Evolutionary conservation across 108 stramenopile species (phyloP).

Genomic region (Tribonema minus): DNA sequence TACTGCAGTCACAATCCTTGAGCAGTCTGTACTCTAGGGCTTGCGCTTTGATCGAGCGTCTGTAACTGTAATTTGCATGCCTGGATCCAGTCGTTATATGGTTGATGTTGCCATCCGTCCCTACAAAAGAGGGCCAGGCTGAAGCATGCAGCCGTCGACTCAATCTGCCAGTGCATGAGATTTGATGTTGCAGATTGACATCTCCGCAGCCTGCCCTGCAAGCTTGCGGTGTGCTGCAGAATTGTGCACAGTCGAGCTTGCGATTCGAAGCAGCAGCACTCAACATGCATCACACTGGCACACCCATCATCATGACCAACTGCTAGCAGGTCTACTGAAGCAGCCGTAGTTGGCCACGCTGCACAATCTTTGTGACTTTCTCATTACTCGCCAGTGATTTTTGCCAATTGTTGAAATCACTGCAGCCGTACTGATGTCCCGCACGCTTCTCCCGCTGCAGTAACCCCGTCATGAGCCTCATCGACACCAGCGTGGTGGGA

Average conservation of each 20-base stretch:
- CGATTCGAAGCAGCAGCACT: not conserved
- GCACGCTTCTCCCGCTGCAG: conserved; percentile 53
- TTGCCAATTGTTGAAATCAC: not conserved
- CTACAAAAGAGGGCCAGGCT: too few relatives aligned
- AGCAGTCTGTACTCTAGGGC: not conserved
- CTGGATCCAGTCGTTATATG: too few relatives aligned
- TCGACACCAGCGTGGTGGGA: conserved; percentile 60
- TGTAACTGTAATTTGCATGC: too few relatives aligned
- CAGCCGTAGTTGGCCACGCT: not conserved
- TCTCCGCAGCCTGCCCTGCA: too few relatives aligned
- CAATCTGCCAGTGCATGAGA: too few relatives aligned
- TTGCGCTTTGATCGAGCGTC: not conserved
- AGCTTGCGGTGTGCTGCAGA: too few relatives aligned
- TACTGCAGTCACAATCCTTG: not conserved
- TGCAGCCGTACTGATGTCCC: not conserved
- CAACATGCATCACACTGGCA: not conserved
- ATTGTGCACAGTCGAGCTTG: too few relatives aligned
- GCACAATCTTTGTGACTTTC: not conserved
- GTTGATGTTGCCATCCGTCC: too few relatives aligned
- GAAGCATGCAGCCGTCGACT: too few relatives aligned
- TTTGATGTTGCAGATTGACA: too few relatives aligned
- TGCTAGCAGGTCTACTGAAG: not conserved
- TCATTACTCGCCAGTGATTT: not conserved
- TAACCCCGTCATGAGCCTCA: conserved; percentile 57
- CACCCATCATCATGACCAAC: not conserved